Evolutionary conservation across 371 early-diverging fungal genomes (phyloP), one percentile per base, ranked within the genome.

Genomic region (Rhizomucor pusillus): DNA sequence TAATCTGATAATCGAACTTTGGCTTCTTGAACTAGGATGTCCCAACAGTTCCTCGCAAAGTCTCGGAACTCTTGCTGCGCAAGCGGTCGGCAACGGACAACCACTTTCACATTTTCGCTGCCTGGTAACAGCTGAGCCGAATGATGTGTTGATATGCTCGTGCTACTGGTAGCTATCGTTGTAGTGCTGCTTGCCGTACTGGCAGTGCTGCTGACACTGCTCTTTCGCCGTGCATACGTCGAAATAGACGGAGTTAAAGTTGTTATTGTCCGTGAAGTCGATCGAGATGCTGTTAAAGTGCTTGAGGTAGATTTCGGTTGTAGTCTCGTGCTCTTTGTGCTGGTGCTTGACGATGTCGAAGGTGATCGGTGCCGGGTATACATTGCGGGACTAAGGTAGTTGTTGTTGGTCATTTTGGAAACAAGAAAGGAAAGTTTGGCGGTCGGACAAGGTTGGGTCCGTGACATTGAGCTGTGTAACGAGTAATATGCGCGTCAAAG

Each of bases 61-160:
- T 57, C 47, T 3, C 43, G 19, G 37, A 50, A 54, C 14, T 55
- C 55, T 16, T 59, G 57, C 35, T 63, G 47, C 2, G 65, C 56
- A 36, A 59, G 41, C 23, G 75, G 75, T 36, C 75, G 54, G 56
- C 75, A 71, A 7, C 75, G 65, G 0, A 75, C 72, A 51, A 62
- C 62, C 29, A 75, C 75, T 25, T 75, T 62, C 3, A 75, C 66
- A 37, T 69, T 71, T 54, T 75, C 75, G 16, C 59, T 47, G 11
- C 11, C 11, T 0, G 29, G 14, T 1, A 24, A 24, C 5, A 29
- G 29, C 18, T 14, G 11, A 19, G 11, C 11, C 22, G 18, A 10
- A 13, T 45, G 12, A 14, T 46, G 33, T 33, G 35, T 16, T 33
- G 59, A 24, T 11, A 39, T 41, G 29, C 37, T 14, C 18, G 52